Percentiles rank a stretch among this genome's conserved stretches.
These are phyloP conservation scores for Trametes polyzona DNA, from an alignment of 1,284 basidiomycete species.

Conservation along the genomic window DNA sequence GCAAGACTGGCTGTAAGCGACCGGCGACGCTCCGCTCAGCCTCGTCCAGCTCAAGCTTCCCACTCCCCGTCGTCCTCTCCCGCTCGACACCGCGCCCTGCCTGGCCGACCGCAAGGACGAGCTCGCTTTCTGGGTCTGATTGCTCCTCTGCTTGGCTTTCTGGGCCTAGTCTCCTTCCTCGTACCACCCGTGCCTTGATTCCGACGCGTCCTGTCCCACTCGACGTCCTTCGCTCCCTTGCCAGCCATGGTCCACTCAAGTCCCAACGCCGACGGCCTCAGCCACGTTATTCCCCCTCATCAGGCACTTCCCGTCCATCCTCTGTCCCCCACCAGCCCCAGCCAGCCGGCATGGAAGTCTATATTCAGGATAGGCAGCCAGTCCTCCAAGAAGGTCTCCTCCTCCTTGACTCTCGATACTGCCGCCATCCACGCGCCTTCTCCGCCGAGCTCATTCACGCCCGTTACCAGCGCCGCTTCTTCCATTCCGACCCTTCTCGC, in stretches of 20 bases:
- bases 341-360: conserved; percentile 55
- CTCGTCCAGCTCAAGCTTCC: too few species aligned
- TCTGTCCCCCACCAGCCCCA: conserved; percentile 24
- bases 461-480: conserved; percentile 49
- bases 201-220: conserved; percentile 15
- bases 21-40: too few species aligned
- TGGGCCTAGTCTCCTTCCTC: conserved; percentile 3
- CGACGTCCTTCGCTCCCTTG: conserved; percentile 16
- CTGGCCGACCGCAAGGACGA: conserved; percentile 1
- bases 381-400: conserved; percentile 52
- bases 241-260: conserved; percentile 26
- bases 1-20: conserved; percentile 22
- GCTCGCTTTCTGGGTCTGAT: too few species aligned
- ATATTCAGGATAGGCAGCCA: conserved; percentile 57
- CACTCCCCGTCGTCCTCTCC: too few species aligned
- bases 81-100: conserved; percentile 17
- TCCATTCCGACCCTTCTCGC: conserved; percentile 54
- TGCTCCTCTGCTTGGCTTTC: neutral
- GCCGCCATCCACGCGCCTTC: conserved; percentile 40
- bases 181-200: conserved; percentile 22
- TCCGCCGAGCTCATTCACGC: conserved; percentile 37
- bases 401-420: conserved; percentile 42
- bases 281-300: conserved; percentile 27
- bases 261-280: conserved; percentile 28
- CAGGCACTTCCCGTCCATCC: conserved; percentile 24